Evolutionary conservation across 148 eudicot species (phyloP).

Genomic region (Talinum fruticosum): DNA sequence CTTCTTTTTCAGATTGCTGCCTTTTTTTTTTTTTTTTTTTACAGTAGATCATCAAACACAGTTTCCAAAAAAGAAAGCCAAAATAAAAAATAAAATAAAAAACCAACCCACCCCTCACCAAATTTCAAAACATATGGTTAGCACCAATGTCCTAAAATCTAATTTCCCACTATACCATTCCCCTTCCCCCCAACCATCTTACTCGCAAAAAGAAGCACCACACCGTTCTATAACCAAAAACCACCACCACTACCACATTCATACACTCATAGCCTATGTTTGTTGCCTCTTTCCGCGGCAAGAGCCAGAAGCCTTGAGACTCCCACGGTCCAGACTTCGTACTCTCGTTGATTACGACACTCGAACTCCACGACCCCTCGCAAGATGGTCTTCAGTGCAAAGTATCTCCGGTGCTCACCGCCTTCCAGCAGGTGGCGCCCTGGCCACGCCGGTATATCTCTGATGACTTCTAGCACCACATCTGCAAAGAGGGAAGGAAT

Average conservation of each 20-base stretch:
- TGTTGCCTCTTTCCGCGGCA: slow-evolving; percentile 55
- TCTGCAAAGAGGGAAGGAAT: slow-evolving; percentile 32
- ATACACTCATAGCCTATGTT: slow-evolving; percentile 31
- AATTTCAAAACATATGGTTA: slow-evolving; percentile 37
- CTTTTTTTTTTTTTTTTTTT: too few relatives aligned
- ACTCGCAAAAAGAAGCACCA: slow-evolving; percentile 15
- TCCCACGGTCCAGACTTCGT: slow-evolving; percentile 87
- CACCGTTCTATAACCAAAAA: slow-evolving; percentile 11
- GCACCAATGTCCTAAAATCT: slow-evolving; percentile 29
- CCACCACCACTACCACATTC: slow-evolving; percentile 14
- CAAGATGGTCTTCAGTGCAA: slow-evolving; percentile 64
- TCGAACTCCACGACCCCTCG: slow-evolving; percentile 90
- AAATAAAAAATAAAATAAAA: slow-evolving; percentile 11
- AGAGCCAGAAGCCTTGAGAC: slow-evolving; percentile 66
- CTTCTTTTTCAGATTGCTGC: slow-evolving; percentile 24
- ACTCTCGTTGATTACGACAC: slow-evolving; percentile 75
- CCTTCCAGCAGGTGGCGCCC: slow-evolving; percentile 92
- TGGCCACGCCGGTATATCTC: slow-evolving; percentile 89
- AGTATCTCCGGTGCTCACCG: slow-evolving; percentile 66
- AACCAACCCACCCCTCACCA: slow-evolving; percentile 29
- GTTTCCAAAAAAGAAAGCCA: background rate
- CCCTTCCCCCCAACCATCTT: slow-evolving; percentile 5
- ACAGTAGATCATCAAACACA: slow-evolving; percentile 24
- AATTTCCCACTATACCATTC: slow-evolving; percentile 25
- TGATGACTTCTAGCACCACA: slow-evolving; percentile 78